A percentile compares a stretch with the other conserved stretches of the same genome.
Conservation (phyloP, 495 filamentous ascomycete genomes). For the Podospora anserina region DNA sequence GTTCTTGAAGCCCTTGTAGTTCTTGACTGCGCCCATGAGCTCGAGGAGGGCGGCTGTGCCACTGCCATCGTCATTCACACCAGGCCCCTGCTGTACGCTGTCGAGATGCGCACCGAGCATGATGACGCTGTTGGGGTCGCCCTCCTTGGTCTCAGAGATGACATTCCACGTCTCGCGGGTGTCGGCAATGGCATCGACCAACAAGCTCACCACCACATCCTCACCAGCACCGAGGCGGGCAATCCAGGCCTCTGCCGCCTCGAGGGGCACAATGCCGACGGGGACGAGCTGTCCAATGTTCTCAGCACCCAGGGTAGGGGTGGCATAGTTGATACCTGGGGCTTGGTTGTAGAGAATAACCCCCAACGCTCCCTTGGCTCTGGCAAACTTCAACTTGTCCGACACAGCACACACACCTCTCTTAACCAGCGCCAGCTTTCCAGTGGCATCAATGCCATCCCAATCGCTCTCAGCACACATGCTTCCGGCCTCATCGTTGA, state of each 20-base stretch:
- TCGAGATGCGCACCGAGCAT: constrained; percentile 66
- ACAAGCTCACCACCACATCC: constrained; percentile 20
- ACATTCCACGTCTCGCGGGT: constrained; percentile 59
- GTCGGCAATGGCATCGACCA: constrained; percentile 43
- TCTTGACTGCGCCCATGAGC: constrained; percentile 59
- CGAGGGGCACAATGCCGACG: constrained; percentile 34
- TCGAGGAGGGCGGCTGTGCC: constrained; percentile 55
- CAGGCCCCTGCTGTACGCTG: constrained; percentile 59
- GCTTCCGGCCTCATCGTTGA: constrained; percentile 35
- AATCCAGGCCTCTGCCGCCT: constrained; percentile 50
- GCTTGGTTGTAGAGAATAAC: constrained; percentile 61
- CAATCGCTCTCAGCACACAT: constrained; percentile 38
- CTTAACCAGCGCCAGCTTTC: constrained; percentile 59
- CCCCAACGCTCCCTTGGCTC: constrained; percentile 56
- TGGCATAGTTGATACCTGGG: constrained; percentile 46
- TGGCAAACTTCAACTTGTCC: constrained; percentile 56
- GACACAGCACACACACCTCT: constrained; percentile 61
- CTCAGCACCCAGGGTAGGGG: constrained; percentile 42
- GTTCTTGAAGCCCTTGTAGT: constrained; percentile 54
- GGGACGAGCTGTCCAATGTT: constrained; percentile 31
- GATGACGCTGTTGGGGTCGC: constrained; percentile 62
- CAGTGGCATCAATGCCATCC: constrained; percentile 41
- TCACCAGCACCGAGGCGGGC: constrained; percentile 39
- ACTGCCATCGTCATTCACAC: constrained; percentile 50
- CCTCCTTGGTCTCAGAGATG: constrained; percentile 60